Base-by-base conservation (phyloP, 495 filamentous ascomycete genomes). In the Hypoxylon trugodes region DNA sequence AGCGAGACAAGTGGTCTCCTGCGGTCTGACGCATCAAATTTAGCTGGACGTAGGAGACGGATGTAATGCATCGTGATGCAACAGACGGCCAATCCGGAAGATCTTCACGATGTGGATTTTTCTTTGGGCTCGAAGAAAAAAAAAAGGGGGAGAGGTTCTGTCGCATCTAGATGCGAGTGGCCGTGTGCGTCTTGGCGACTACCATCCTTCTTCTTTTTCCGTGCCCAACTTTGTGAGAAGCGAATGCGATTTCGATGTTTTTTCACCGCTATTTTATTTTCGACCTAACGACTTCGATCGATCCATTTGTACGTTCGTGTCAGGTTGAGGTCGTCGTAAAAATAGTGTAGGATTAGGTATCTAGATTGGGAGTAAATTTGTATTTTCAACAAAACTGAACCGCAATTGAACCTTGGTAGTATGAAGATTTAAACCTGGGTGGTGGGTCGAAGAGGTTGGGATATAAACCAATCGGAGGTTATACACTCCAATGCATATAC, bases 21-120 rank as follows among this genome's bases (percentile, higher is more conserved):
- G 45, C 24, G 45, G 21, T 77, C 19, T 7, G 59, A 54, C 15
- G 62, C 61, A 46, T 74, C 77, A 50, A 83, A 61, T 55, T 77
- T 77, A 0, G 90, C 87, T 1, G 87, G 76, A 45, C 92, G 90
- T 30, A 93, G 73, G 51, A 92, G 86, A 22, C 90, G 88, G 57
- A 93, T 84, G 77, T 94, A 95, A 66, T 91, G 88, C 85, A 87
- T 88, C 12, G 43, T 49, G 41, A 47, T 43, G 33, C 41, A 42
- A 61, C 8, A 19, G 43, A 15, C 13, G 28, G 19, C 35, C 3
- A 47, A 21, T 36, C 26, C 53, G 32, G 32, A 25, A 15, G 38
- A 53, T 13, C 13, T 1, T 8, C 2, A 38, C 9, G n/a, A n/a
- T 16, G 36, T 16, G 36, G 36, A n/a, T n/a, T n/a, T n/a, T n/a